Evolutionary conservation across 306 rosid genomes (phyloP), one percentile per base, ranked within the genome.

Genomic region (Cicer pinnatifidum): DNA sequence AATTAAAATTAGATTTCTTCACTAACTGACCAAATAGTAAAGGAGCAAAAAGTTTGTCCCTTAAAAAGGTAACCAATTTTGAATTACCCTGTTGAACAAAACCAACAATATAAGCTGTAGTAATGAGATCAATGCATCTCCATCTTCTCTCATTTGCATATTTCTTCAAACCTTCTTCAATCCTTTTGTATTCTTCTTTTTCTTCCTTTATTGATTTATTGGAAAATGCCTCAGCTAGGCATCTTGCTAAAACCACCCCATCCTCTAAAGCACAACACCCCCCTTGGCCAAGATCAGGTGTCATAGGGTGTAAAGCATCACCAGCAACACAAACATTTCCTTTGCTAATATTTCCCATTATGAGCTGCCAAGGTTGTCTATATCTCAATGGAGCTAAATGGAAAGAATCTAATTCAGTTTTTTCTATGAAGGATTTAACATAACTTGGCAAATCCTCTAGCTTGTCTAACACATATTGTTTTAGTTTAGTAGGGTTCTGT

Each of bases 221-320:
- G 78, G 38, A 52, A 40, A 92, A 58, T 12, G 87, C 93, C 76
- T 85, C 84, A 0, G 75, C 90, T 6, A 92, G 71, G 62, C 86
- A 86, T 78, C 92, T 84, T 6, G 91, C 94, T 62, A 92, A 77
- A 44, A 87, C 78, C 43, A 91, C 75, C 1, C 83, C 89, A 37
- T 88, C 97, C 11, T 89, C 97, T 20, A 89, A 63, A 0, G 92
- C 89, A 78, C 81, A 15, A 58, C 89, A 83, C 9, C 90, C 89
- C 7, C 91, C 92, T 61, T 89, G 97, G 6, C 91, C 91, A 9
- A 89, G 44, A 47, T 89, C 92, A 1, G 96, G 90, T 0, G 86
- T 82, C 92, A 83, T 89, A 3, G 96, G 87, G 56, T 91, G 97
- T 47, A 91, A 70, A 1, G 90, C 91, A 12, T 88, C 97, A n/a